These are phyloP conservation scores for Chrysanthemum seticuspe DNA, from an alignment of 129 eudicot species.

Conservation along the genomic window DNA sequence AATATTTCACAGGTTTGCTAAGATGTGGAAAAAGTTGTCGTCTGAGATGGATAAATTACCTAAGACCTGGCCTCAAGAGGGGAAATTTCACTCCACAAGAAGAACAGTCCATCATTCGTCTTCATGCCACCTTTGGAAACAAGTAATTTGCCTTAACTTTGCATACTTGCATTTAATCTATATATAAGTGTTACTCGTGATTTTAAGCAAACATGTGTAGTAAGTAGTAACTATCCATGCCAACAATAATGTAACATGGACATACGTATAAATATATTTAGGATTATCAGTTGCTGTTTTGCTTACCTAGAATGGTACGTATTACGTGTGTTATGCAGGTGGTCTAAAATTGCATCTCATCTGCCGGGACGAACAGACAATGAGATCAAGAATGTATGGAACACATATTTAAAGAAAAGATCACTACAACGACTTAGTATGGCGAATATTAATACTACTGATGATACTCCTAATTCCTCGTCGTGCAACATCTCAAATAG, in stretches of 20 bases:
- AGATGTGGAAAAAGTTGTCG: constrained; percentile 93
- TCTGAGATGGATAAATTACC: constrained; percentile 85
- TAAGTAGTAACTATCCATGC: too few species aligned
- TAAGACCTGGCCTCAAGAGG: constrained; percentile 78
- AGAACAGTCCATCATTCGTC: constrained; percentile 61
- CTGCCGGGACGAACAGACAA: constrained; percentile 93
- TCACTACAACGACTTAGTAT: neutral
- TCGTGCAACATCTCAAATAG: too few species aligned
- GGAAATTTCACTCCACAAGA: constrained; percentile 74
- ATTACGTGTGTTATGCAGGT: constrained; percentile 37
- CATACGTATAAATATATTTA: too few species aligned
- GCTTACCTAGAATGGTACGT: too few species aligned
- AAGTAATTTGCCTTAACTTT: constrained; percentile 36
- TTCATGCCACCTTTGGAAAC: constrained; percentile 67
- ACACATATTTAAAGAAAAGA: constrained; percentile 74
- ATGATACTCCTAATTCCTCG: too few species aligned
- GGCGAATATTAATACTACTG: neutral
- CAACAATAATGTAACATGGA: too few species aligned
- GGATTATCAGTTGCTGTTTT: too few species aligned
- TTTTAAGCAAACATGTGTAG: too few species aligned
- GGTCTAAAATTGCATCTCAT: constrained; percentile 82
- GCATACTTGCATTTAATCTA: too few species aligned
- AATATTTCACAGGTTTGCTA: constrained; percentile 48
- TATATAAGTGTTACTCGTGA: too few species aligned
- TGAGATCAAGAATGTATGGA: constrained; percentile 90